Base-by-base conservation (phyloP, 176 grass and related monocot genomes). In the Secale cereale region DNA sequence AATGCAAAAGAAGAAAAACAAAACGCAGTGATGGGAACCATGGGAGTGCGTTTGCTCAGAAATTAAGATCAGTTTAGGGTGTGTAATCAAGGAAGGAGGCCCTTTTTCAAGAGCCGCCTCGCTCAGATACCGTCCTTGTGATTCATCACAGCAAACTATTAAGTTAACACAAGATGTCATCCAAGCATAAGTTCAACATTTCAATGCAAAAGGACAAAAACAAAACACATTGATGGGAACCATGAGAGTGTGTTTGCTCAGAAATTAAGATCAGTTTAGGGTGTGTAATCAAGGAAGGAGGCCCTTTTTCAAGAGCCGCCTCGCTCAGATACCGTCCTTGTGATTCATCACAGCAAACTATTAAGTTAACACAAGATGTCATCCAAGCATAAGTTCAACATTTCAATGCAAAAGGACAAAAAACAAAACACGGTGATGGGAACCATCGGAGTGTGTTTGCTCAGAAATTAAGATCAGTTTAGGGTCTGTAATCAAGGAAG, bases 41-140 rank as follows among this genome's bases (percentile, higher is more conserved):
- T 2, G 17, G 6, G 2, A 20, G 16, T 6, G 35, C 46, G 8
- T 79, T 79, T 65, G 78, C 29, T 81, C 79, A 69, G 79, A 81
- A 54, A 56, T 19, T 32, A 52, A 8, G 45, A 26, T 82, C 81
- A 82, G 81, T 59, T 59, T 26, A 30, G 23, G 66, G 17, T 82
- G 16, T 22, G 23, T 59, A 82, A 82, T 82, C 81, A 73, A 10
- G 13, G 11, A 27, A 39, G 50, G 80, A 22, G 28, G 27, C 20
- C 71, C 39, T 54, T 45, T 35, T 69, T 6, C 19, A 69, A 81
- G 64, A 15, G 29, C 19, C 2, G 35, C 20, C 62, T 52, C 27
- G 10, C 78, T 80, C 78, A 65, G 25, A 80, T 80, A 80, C 78
- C 77, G 57, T 78, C 77, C 77, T 63, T 63, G 56, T 15, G 61